phyloP scores from a whole-genome alignment of 106 monocot species.

The Dactylorhiza incarnata region DNA sequence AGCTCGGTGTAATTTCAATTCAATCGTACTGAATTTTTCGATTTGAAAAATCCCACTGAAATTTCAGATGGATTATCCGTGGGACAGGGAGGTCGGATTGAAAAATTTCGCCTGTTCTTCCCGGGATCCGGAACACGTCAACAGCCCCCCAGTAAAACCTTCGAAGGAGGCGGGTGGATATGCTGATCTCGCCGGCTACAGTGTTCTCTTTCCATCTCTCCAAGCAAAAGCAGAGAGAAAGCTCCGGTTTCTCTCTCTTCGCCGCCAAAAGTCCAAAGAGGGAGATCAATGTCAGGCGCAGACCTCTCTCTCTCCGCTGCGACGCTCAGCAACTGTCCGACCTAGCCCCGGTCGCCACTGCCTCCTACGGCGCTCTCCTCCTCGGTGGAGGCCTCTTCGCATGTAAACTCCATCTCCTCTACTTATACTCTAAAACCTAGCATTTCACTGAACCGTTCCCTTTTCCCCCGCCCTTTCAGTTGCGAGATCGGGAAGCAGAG shows the following conservation, averaged over 20 bases:
- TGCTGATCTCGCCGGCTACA: background rate
- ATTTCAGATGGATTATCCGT: no score
- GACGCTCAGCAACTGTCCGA: slow-evolving; percentile 34
- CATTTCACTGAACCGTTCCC: background rate
- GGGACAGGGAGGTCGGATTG: no score
- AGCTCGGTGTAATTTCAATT: no score
- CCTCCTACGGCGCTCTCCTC: slow-evolving; percentile 64
- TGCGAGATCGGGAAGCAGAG: slow-evolving; percentile 74
- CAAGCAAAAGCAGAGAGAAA: background rate
- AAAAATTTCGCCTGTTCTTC: no score
- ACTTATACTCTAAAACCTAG: background rate
- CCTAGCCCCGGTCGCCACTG: slow-evolving; percentile 52
- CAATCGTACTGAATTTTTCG: no score
- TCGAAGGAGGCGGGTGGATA: background rate
- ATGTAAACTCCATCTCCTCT: slow-evolving; percentile 22
- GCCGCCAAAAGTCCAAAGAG: background rate
- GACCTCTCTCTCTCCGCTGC: slow-evolving; percentile 8
- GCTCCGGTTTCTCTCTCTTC: background rate
- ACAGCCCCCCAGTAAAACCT: background rate
- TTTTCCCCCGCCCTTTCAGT: slow-evolving; percentile 18
- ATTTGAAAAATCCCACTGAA: no score
- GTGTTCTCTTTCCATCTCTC: background rate
- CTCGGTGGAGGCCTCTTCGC: slow-evolving; percentile 84
- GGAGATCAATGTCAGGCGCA: background rate
- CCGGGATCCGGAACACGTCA: no score